Base-by-base conservation (phyloP, 495 filamentous ascomycete genomes). In the Elaphomyces granulatus region DNA sequence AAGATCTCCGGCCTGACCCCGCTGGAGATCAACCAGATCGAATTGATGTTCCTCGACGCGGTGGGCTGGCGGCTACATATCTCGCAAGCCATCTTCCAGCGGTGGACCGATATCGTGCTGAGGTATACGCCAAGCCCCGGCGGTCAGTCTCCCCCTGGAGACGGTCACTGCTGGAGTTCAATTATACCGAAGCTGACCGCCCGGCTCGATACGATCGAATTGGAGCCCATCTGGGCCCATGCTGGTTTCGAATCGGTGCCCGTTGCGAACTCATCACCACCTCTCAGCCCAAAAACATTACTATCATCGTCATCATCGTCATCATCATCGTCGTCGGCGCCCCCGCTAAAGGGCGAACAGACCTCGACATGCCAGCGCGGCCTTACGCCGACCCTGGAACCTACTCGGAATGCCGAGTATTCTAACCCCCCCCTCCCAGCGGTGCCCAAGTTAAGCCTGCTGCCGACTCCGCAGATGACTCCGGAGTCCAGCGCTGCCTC, bases 51-150 rank as follows among this genome's bases (percentile, higher is more conserved):
- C 56, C 71, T 96, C 15, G 56, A 78, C 36, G 85, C 87, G 9
- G 83, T 98, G 40, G 77, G 84, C 47, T 98, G 90, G 90, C 81
- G 82, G 51, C 74, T 98, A 32, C 90, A 98, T 56, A 86, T 98
- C 47, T 77, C 85, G 0, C 85, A 94, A 44, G 69, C 75, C 3
- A 72, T 80, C 10, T 98, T 92, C 59, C 82, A 90, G 53, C 78
- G 80, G 37, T 98, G 90, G 90, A 68, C 83, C 15, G 87, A 94
- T 50, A 76, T 94, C 41, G 82, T 95, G 40, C 60, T 93, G 36
- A 85, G 83, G 54, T 77, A 86, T 51, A 90, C 83, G 9, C 83
- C 86, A 3, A 58, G 59, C 34, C 59, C 64, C 14, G 57, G 61
- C 40, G 18, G 32, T 8, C 52, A 56, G 10, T 40, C 54, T 21